phyloP scores from a whole-genome alignment of 495 filamentous ascomycete species.

The Aspergillus biplanus region DNA sequence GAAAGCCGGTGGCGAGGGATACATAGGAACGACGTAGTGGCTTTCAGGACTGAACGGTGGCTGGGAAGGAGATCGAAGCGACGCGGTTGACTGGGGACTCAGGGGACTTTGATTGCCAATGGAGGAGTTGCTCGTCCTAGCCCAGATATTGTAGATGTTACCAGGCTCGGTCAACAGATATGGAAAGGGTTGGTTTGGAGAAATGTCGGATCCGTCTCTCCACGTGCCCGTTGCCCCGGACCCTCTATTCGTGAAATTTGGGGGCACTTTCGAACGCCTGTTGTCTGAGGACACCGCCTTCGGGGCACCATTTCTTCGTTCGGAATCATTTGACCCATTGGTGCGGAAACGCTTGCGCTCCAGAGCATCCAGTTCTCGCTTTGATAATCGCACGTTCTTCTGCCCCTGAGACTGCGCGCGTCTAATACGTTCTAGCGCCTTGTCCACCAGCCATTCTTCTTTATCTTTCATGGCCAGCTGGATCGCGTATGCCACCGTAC shows the following conservation, averaged over 20 bases:
- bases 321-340: constrained; percentile 33
- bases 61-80: constrained; percentile 38
- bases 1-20: constrained; percentile 35
- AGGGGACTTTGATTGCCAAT: constrained; percentile 28
- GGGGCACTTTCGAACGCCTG: constrained; percentile 23
- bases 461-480: constrained; percentile 62
- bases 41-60: constrained; percentile 35
- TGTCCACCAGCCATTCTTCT: constrained; percentile 74
- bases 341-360: constrained; percentile 67
- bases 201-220: constrained; percentile 30
- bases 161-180: constrained; percentile 32
- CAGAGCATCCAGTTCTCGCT: constrained; percentile 74
- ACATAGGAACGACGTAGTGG: constrained; percentile 30
- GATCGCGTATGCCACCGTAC: constrained; percentile 51
- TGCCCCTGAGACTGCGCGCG: constrained; percentile 73
- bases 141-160: constrained; percentile 31
- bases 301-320: constrained; percentile 29
- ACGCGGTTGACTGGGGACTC: constrained; percentile 43
- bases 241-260: constrained; percentile 17
- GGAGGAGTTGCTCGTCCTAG: constrained; percentile 21
- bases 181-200: constrained; percentile 31
- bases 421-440: constrained; percentile 75
- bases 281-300: constrained; percentile 19
- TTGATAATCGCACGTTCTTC: constrained; percentile 73
- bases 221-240: constrained; percentile 26